phyloP scores from a whole-genome alignment of 495 filamentous ascomycete species.

The Penicillium turbatum region DNA sequence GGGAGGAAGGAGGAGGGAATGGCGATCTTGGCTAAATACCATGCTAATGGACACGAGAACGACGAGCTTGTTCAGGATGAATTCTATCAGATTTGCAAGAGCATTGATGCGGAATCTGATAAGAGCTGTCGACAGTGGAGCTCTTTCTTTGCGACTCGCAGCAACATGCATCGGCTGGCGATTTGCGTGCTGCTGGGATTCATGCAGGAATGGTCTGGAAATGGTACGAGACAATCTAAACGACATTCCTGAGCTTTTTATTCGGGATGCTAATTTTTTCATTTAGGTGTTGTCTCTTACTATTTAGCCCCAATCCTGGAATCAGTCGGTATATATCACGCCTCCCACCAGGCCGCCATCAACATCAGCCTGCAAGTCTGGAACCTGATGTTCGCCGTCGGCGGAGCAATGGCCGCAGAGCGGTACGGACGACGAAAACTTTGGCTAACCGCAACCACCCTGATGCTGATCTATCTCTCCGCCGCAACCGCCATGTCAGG shows the following conservation, averaged over 20 bases:
- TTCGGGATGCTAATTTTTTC: not conserved
- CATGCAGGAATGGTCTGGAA: constrained; percentile 63
- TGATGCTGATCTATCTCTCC: constrained; percentile 55
- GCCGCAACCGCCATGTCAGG: constrained; percentile 52
- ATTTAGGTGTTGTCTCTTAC: constrained; percentile 54
- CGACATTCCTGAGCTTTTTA: not conserved
- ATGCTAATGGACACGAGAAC: constrained; percentile 28
- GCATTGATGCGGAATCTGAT: constrained; percentile 45
- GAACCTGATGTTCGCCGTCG: constrained; percentile 30
- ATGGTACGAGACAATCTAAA: constrained; percentile 42
- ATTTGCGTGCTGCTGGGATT: constrained; percentile 56
- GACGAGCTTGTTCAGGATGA: constrained; percentile 29
- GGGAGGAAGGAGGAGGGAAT: constrained; percentile 38
- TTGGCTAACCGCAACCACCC: constrained; percentile 51
- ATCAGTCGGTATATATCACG: constrained; percentile 49
- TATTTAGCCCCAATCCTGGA: constrained; percentile 53
- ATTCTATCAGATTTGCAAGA: constrained; percentile 40
- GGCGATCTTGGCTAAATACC: constrained; percentile 34
- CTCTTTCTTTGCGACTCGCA: constrained; percentile 57
- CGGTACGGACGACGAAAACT: constrained; percentile 52
- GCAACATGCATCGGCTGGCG: constrained; percentile 59
- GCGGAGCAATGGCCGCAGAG: constrained; percentile 53
- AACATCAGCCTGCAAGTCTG: constrained; percentile 28
- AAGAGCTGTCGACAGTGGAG: constrained; percentile 20
- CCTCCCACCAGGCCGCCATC: constrained; percentile 41